Percentiles rank a stretch among this genome's conserved stretches.
phyloP scores from a whole-genome alignment of 176 grass and related monocot genomes.

The Secale cereale region DNA sequence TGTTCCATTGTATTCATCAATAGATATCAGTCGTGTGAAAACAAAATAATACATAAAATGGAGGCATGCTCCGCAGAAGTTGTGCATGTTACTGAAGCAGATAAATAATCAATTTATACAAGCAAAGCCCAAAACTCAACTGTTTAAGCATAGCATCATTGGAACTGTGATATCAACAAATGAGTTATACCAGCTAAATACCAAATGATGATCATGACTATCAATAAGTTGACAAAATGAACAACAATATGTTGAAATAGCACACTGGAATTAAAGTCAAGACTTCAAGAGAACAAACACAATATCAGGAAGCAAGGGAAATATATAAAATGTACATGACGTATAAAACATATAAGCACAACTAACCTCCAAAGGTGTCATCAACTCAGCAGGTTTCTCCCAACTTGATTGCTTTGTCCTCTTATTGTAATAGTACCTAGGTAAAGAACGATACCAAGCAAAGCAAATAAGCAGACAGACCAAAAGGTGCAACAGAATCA shows the following conservation, averaged over 20 bases:
- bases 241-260: slow-evolving; percentile 1
- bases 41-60: background rate
- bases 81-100: background rate
- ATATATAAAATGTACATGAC: no score
- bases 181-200: slow-evolving; percentile 8
- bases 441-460: slow-evolving; percentile 4
- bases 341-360: slow-evolving; percentile 26
- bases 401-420: slow-evolving; percentile 93
- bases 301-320: background rate
- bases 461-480: background rate
- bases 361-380: slow-evolving; percentile 92
- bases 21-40: background rate
- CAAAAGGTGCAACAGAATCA: background rate
- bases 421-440: slow-evolving; percentile 98
- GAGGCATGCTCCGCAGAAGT: background rate
- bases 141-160: background rate
- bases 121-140: background rate
- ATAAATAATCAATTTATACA: background rate
- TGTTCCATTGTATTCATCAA: background rate
- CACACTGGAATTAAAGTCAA: background rate
- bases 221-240: background rate
- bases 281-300: background rate
- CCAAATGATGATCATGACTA: slow-evolving; percentile 1
- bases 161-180: background rate
- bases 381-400: slow-evolving; percentile 94